Percentiles rank a stretch among this genome's conserved stretches.
Evolutionary conservation across 2,329 filamentous ascomycete species (phyloP).

Genomic region (Fusarium hostae): DNA sequence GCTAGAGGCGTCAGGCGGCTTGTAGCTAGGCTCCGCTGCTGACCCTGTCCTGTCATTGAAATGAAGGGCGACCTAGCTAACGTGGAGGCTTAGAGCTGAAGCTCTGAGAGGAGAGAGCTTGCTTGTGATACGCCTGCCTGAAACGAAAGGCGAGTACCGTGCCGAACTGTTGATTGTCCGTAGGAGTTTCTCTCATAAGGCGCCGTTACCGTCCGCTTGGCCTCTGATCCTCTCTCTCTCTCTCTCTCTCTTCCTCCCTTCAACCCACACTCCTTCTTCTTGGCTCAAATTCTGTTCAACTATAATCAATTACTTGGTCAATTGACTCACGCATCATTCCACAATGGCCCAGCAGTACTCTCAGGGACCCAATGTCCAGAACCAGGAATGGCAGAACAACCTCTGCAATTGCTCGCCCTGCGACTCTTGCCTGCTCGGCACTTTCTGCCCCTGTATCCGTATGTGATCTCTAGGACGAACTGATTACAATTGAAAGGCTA

Average conservation of each 20-base stretch:
- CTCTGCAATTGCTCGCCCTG: constrained; percentile 56
- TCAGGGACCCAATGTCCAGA: constrained; percentile 42
- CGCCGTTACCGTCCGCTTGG: constrained; percentile 2
- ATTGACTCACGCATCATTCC: constrained; percentile 4
- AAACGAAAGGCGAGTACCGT: constrained; percentile 21
- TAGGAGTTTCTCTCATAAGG: constrained; percentile 19
- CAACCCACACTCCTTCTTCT: not conserved
- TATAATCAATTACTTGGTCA: not conserved
- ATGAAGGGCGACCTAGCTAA: constrained; percentile 37
- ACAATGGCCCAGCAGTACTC: constrained; percentile 44
- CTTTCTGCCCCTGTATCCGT: constrained; percentile 58
- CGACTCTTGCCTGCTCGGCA: constrained; percentile 52
- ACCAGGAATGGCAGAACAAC: constrained; percentile 52
- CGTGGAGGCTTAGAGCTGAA: constrained; percentile 27
- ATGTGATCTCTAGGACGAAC: constrained; percentile 37
- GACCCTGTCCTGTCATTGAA: constrained; percentile 37
- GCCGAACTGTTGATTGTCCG: constrained; percentile 16
- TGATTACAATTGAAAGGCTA: constrained; percentile 9
- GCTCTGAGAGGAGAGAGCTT: not conserved
- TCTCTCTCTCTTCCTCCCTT: not conserved
- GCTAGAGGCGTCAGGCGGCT: constrained; percentile 27
- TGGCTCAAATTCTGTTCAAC: not conserved
- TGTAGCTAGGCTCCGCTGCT: constrained; percentile 29
- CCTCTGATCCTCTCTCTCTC: not conserved
- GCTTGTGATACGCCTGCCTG: constrained; percentile 14